These are phyloP conservation scores for Curvularia verruculosa DNA, from an alignment of 2,329 filamentous ascomycete species.

Conservation along the genomic window DNA sequence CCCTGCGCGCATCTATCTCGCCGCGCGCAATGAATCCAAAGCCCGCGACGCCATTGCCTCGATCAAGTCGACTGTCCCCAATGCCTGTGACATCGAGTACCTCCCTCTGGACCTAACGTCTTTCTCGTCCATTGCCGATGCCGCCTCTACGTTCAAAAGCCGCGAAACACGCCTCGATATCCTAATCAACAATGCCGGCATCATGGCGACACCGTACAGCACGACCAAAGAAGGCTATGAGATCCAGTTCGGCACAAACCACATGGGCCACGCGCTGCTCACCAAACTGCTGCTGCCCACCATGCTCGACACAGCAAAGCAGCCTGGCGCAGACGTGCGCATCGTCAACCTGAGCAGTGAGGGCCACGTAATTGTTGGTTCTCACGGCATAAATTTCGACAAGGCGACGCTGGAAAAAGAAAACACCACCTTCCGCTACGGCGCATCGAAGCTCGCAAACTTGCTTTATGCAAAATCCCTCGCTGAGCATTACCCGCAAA, in stretches of 20 bases:
- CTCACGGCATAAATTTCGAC: constrained; percentile 47
- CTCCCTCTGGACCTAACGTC: constrained; percentile 53
- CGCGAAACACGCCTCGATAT: constrained; percentile 53
- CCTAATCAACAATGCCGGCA: constrained; percentile 56
- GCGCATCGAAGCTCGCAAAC: constrained; percentile 58
- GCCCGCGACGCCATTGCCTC: constrained; percentile 50
- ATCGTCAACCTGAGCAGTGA: constrained; percentile 52
- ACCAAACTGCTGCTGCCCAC: constrained; percentile 55
- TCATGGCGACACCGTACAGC: constrained; percentile 48
- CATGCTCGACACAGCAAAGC: constrained; percentile 51
- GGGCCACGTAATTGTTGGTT: constrained; percentile 30
- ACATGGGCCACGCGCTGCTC: constrained; percentile 59
- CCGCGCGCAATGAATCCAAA: constrained; percentile 52
- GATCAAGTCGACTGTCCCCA: constrained; percentile 45
- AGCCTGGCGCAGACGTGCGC: constrained; percentile 52
- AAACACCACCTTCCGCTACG: constrained; percentile 52
- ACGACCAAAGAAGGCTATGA: constrained; percentile 58
- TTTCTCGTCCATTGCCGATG: constrained; percentile 49
- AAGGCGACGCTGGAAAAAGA: constrained; percentile 37
- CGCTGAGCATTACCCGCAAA: constrained; percentile 52
- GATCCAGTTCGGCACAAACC: constrained; percentile 59
- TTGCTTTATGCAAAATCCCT: constrained; percentile 55
- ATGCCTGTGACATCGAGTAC: constrained; percentile 45
- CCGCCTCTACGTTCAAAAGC: constrained; percentile 44
- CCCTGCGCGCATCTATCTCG: constrained; percentile 55